A percentile compares a stretch with the other conserved stretches of the same genome.
phyloP scores from a whole-genome alignment of 208 protist species.

The Acanthamoeba castellanii region DNA sequence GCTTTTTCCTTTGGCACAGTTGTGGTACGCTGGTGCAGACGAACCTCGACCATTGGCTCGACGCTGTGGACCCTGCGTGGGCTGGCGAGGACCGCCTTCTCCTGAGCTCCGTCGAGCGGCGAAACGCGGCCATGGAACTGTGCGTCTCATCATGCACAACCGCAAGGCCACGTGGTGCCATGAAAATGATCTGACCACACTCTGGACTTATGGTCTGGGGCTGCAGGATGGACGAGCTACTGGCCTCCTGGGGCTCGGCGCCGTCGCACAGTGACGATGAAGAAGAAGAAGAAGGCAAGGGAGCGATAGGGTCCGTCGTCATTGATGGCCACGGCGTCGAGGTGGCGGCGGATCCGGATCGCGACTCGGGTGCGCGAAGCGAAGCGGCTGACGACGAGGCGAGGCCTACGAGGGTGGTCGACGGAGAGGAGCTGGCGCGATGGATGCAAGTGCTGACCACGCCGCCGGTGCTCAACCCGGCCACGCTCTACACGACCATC shows the following conservation, averaged over 20 bases:
- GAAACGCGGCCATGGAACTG: neutral
- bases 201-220: too few species aligned
- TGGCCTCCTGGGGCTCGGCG: neutral
- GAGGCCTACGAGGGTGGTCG: neutral
- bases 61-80: neutral
- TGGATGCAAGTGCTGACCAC: conserved; percentile 1
- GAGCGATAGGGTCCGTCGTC: neutral
- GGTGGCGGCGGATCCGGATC: neutral
- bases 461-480: neutral
- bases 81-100: neutral
- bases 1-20: neutral
- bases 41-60: conserved; percentile 53
- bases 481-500: conserved; percentile 39
- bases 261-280: neutral
- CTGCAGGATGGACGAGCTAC: neutral
- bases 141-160: neutral
- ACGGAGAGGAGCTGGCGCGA: neutral
- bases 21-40: conserved; percentile 4
- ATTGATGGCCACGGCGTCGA: neutral
- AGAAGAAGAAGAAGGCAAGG: neutral
- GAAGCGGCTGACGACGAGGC: neutral
- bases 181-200: too few species aligned
- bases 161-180: too few species aligned
- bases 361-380: neutral
- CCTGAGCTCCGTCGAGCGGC: conserved; percentile 23